Evolutionary conservation across 345 rosid species (phyloP).

Genomic region (Rhodamnia rubescens): DNA sequence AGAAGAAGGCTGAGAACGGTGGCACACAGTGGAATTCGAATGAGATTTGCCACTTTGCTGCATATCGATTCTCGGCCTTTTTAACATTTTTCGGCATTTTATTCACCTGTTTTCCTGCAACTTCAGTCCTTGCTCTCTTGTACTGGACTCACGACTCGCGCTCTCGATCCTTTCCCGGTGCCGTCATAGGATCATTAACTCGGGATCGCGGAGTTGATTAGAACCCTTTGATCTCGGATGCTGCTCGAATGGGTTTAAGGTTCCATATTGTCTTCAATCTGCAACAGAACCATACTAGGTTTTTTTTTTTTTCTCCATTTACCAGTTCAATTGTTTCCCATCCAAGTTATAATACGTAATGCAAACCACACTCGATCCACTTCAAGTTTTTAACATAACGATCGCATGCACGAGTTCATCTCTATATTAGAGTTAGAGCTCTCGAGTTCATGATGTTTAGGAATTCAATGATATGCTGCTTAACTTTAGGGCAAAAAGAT

Average conservation of each 20-base stretch:
- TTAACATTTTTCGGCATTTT: background rate
- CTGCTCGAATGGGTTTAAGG: background rate
- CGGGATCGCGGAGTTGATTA: background rate
- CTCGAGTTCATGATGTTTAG: background rate
- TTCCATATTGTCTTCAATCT: background rate
- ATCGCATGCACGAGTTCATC: background rate
- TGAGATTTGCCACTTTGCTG: background rate
- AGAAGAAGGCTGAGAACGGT: background rate
- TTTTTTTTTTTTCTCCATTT: background rate
- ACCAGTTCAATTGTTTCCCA: background rate
- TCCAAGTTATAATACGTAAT: background rate
- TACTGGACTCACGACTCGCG: background rate
- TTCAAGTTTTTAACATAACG: background rate
- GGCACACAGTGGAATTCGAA: background rate
- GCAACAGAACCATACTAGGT: background rate
- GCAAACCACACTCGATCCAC: background rate
- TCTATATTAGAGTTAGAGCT: background rate
- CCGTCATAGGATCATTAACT: background rate
- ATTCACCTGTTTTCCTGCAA: background rate
- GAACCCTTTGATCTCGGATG: background rate
- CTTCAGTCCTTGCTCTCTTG: background rate
- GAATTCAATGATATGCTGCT: background rate
- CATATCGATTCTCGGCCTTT: background rate
- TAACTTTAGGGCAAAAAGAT: background rate
- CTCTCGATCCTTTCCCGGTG: background rate